These are phyloP conservation scores for Rhizopogon salebrosus DNA, from an alignment of 768 basidiomycete genomes.

Conservation along the genomic window DNA sequence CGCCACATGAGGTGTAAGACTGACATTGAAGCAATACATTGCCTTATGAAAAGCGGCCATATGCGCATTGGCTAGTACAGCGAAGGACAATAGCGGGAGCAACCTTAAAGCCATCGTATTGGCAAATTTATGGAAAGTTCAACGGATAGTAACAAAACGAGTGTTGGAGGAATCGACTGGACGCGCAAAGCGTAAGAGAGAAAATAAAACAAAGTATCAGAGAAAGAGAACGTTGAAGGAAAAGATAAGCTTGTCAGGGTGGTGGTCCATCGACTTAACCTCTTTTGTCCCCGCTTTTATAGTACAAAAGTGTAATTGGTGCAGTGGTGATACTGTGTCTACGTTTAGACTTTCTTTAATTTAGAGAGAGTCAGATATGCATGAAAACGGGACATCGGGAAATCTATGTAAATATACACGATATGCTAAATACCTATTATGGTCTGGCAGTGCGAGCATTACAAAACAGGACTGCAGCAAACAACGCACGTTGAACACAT, in stretches of 20 bases:
- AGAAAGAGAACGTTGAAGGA: not conserved
- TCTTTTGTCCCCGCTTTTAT: not conserved
- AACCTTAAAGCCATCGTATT: not conserved
- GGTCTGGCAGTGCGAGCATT: too few species aligned
- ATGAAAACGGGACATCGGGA: too few species aligned
- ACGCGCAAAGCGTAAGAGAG: not conserved
- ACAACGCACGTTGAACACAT: too few species aligned
- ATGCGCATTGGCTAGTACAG: slow-evolving; percentile 30
- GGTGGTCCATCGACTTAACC: not conserved
- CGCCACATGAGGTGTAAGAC: not conserved
- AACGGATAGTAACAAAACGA: not conserved
- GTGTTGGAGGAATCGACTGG: not conserved
- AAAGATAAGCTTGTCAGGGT: too few species aligned
- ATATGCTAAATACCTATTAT: too few species aligned
- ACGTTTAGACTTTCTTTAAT: too few species aligned
- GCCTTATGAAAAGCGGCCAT: slow-evolving; percentile 36
- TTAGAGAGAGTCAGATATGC: too few species aligned
- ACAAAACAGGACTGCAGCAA: too few species aligned
- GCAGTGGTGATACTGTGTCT: too few species aligned
- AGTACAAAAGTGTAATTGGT: not conserved
- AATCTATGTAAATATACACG: too few species aligned
- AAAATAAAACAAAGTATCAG: not conserved
- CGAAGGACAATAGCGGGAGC: not conserved
- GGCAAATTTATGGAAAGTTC: not conserved
- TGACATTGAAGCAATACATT: slow-evolving; percentile 44